Evolutionary conservation across 352 stramenopile genomes (phyloP).

Genomic region (Thraustotheca clavata): DNA sequence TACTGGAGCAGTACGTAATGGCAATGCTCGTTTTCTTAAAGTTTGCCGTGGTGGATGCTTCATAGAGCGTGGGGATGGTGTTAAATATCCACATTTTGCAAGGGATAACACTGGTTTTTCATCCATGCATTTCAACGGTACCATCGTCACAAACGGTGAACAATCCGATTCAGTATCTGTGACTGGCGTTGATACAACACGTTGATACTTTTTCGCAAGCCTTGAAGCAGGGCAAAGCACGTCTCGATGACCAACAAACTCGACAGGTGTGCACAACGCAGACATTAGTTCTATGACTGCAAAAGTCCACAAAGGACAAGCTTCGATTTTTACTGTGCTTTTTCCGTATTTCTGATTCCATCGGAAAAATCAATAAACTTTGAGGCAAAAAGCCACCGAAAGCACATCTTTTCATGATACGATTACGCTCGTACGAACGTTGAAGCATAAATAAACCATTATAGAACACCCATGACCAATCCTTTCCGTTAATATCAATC

Average conservation of each 20-base stretch:
- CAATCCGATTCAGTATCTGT: neutral
- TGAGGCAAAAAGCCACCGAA: neutral
- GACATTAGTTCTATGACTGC: neutral
- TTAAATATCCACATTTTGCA: neutral
- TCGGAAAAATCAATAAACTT: neutral
- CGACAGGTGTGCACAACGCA: neutral
- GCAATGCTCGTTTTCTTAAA: neutral
- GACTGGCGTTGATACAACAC: neutral
- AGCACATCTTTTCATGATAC: neutral
- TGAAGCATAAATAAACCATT: neutral
- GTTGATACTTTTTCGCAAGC: neutral
- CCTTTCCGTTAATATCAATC: neutral
- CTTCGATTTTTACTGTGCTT: neutral
- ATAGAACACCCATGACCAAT: neutral
- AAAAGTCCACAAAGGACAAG: neutral
- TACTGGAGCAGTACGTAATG: neutral
- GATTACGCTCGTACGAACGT: neutral
- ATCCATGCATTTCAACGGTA: neutral
- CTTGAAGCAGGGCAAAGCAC: neutral
- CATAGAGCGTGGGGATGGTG: neutral
- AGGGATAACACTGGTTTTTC: neutral
- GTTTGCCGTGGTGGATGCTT: neutral
- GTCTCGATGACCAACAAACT: neutral
- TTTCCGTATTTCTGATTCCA: slow-evolving; percentile 10
- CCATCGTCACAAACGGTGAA: neutral